Base-by-base conservation (phyloP, 78 protist genomes). In the Diacronema lutheri region DNA sequence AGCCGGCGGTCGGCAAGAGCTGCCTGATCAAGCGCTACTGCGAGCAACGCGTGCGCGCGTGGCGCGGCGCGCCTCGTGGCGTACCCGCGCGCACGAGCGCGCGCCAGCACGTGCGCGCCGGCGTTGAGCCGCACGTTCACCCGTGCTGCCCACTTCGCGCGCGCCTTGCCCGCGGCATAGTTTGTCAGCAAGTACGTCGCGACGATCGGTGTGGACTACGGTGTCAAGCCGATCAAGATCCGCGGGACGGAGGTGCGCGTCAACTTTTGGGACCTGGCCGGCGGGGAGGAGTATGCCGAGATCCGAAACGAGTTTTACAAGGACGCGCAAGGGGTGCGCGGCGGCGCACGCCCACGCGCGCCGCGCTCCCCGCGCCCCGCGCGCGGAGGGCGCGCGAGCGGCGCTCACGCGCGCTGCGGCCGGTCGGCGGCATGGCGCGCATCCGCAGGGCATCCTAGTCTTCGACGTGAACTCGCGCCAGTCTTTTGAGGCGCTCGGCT, bases 151-250 rank as follows among this genome's bases (percentile, higher is more conserved):
- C 58, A 12, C 44, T 10, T 5, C 56, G 29, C 26, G 25, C 40
- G 60, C 38, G 56, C 21, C 7, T 10, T 40, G 9, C 14, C 21
- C 83, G 66, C 9, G 46, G 40, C 13, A 10, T 3, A 58, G 80
- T 93, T 93, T 29, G 84, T 93, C 4, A 5, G 77, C 10, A 60
- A 84, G 50, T 89, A 93, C 64, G 74, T 93, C 6, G 19, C 88
- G 7, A 93, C 95, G 33, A 90, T 93, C 21, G 95, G 95, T 25
- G 38, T 93, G 38, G 95, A 93, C 31, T 93, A n/a, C 74, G 95
- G 95, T 33, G 90, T 90, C 46, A 90, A 88, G 58, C 33, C 61
- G 41, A 50, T 86, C 23, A 4, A 21, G 14, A 23, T 57, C 33
- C 68, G 73, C 35, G 64, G 77, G 21, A 5, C 12, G 0, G 62